Conservation (phyloP, 2,329 filamentous ascomycete genomes). For the Aaosphaeria pasadenensis region DNA sequence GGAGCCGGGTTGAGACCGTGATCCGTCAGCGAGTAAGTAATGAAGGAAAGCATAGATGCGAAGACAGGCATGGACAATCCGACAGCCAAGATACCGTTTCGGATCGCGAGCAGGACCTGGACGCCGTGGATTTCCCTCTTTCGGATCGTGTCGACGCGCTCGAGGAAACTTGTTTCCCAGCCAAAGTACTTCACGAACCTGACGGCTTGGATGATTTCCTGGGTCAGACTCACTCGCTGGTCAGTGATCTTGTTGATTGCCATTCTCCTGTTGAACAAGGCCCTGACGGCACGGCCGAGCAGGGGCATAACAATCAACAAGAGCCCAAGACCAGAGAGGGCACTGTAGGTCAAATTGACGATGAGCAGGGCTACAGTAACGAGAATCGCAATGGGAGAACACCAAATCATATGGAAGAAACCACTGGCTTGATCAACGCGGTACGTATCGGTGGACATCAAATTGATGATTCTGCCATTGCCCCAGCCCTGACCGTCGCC, state of each 20-base stretch:
- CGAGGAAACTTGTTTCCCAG: constrained; percentile 86
- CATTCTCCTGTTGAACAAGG: constrained; percentile 70
- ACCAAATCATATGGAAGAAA: constrained; percentile 91
- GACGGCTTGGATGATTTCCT: constrained; percentile 87
- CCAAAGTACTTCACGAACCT: constrained; percentile 96
- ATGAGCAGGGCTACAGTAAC: constrained; percentile 77
- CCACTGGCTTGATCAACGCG: constrained; percentile 85
- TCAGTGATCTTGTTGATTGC: constrained; percentile 92
- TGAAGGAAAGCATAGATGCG: constrained; percentile 91
- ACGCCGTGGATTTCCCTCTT: constrained; percentile 77
- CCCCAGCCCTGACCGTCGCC: constrained; percentile 81
- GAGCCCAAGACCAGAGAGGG: constrained; percentile 81
- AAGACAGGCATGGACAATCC: constrained; percentile 88
- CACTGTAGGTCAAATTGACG: constrained; percentile 86
- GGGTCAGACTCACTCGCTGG: constrained; percentile 83
- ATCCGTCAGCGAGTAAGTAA: constrained; percentile 67
- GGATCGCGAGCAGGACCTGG: constrained; percentile 75
- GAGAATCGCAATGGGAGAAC: constrained; percentile 72
- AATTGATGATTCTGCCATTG: constrained; percentile 85
- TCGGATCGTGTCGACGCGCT: constrained; percentile 71
- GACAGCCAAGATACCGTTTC: constrained; percentile 80
- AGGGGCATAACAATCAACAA: constrained; percentile 75
- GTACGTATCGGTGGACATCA: constrained; percentile 96
- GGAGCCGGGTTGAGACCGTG: constrained; percentile 69
- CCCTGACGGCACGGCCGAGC: constrained; percentile 73